Percentiles rank a stretch among this genome's conserved stretches.
Conservation (phyloP, 495 filamentous ascomycete species). For the Talaromyces adpressus region DNA sequence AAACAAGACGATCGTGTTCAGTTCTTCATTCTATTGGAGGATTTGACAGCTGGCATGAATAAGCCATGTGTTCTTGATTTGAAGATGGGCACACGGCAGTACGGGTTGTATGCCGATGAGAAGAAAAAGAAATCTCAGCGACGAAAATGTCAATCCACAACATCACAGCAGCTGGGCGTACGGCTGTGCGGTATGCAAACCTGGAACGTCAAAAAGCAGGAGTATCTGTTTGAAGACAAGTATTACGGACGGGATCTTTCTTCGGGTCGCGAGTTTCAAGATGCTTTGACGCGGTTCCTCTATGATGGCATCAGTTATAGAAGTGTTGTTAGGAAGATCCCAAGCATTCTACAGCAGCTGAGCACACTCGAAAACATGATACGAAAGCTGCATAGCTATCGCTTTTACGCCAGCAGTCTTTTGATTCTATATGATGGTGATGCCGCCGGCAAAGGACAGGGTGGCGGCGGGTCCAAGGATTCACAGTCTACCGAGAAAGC, state of each 20-base stretch:
- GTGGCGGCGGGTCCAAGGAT: conserved; percentile 10
- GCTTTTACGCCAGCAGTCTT: conserved; percentile 92
- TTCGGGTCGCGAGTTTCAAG: conserved; percentile 83
- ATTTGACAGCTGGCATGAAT: conserved; percentile 94
- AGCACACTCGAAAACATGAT: conserved; percentile 77
- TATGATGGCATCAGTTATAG: conserved; percentile 80
- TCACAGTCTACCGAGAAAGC: conserved; percentile 11
- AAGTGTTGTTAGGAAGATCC: conserved; percentile 77
- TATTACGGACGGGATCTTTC: conserved; percentile 90
- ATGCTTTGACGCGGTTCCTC: conserved; percentile 80
- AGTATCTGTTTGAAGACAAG: conserved; percentile 90
- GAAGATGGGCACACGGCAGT: conserved; percentile 99
- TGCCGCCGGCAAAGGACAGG: conserved; percentile 18
- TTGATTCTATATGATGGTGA: conserved; percentile 91
- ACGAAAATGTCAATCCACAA: conserved; percentile 86
- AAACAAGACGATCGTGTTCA: conserved; percentile 67
- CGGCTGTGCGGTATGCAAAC: conserved; percentile 93
- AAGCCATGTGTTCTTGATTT: conserved; percentile 93
- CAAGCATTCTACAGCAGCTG: conserved; percentile 77
- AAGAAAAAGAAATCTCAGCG: conserved; percentile 92
- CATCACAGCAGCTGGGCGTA: conserved; percentile 84
- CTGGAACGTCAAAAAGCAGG: conserved; percentile 79
- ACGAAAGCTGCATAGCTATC: conserved; percentile 68
- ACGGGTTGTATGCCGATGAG: conserved; percentile 85
- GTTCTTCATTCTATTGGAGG: conserved; percentile 92